These are phyloP conservation scores for Microthyrium microscopicum DNA, from an alignment of 2,329 filamentous ascomycete genomes.

Conservation along the genomic window DNA sequence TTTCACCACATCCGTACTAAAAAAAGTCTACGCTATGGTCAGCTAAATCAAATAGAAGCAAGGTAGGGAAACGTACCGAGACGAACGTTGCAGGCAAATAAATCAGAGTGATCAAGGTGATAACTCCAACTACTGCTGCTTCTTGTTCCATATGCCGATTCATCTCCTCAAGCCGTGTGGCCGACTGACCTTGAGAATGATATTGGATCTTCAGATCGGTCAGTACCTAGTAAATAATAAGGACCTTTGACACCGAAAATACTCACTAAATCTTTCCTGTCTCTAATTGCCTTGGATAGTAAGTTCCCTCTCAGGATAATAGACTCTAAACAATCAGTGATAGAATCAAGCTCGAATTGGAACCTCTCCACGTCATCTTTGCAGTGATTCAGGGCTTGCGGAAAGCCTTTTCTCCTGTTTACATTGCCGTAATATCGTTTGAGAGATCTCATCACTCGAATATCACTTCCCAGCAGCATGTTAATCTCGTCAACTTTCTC, in stretches of 20 bases:
- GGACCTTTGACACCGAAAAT: not conserved
- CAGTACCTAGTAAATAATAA: not conserved
- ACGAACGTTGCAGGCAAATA: constrained; percentile 5
- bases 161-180: constrained; percentile 13
- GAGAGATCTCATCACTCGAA: constrained; percentile 18
- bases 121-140: constrained; percentile 7
- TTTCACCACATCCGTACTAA: constrained; percentile 24
- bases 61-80: constrained; percentile 1
- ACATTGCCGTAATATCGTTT: constrained; percentile 12
- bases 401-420: constrained; percentile 11
- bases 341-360: not conserved
- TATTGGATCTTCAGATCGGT: constrained; percentile 8
- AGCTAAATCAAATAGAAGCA: not conserved
- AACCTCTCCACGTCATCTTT: not conserved
- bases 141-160: constrained; percentile 14
- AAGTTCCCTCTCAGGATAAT: constrained; percentile 18
- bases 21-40: constrained; percentile 19
- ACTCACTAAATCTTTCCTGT: constrained; percentile 19
- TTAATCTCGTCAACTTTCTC: constrained; percentile 22
- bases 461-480: constrained; percentile 23
- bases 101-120: constrained; percentile 1
- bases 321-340: not conserved
- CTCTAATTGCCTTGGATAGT: constrained; percentile 19
- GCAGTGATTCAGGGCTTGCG: no score
- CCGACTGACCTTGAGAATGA: constrained; percentile 14